Base-by-base conservation (phyloP, 768 basidiomycete species). In the Kwoniella sp. region DNA sequence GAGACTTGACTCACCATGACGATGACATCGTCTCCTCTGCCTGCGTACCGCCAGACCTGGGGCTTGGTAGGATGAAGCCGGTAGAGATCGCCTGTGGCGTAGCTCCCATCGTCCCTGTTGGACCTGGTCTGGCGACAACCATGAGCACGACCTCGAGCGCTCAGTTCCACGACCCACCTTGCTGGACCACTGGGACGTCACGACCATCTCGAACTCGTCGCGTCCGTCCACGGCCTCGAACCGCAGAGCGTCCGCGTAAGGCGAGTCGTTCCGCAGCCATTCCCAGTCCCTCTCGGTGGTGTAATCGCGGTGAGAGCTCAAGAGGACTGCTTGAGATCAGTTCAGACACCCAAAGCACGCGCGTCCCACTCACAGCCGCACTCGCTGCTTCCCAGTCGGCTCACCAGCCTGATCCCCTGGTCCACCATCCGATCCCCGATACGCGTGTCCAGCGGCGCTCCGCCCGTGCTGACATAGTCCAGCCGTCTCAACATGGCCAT, bases 1-100 rank as follows among this genome's bases (percentile, higher is more conserved):
- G 3, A 19, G 31, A 10, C 17, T 7, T 7, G 11, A 57, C 69
- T 58, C 34, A 65, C 69, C 49, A 71, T 57, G 25, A 71, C 69
- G n/a, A 83, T 72, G 0, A 80, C 81, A 53, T 83, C 82, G 57
- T 82, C 82, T 28, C 80, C 72, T 33, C 81, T 70, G 0, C 81
- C 80, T 3, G 77, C 72, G 43, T 79, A 79, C 59, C 75, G 77
- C 74, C 77, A 81, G 12, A 74, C 71, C 50, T 76, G 53, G 5
- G 63, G 43, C 44, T 76, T 74, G 3, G 64, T 62, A 0, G 77
- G 73, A 54, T 83, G 81, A 37, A 73, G 73, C 31, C 76, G 53
- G 61, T 82, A 81, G 5, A 82, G 74, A 62, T 83, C 82, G 28
- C 78, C 80, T 3, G 80, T 80, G 0, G 81, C 81, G 56, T 79